Conservation (phyloP, 305 asterid species). For the Plantago lanceolata region DNA sequence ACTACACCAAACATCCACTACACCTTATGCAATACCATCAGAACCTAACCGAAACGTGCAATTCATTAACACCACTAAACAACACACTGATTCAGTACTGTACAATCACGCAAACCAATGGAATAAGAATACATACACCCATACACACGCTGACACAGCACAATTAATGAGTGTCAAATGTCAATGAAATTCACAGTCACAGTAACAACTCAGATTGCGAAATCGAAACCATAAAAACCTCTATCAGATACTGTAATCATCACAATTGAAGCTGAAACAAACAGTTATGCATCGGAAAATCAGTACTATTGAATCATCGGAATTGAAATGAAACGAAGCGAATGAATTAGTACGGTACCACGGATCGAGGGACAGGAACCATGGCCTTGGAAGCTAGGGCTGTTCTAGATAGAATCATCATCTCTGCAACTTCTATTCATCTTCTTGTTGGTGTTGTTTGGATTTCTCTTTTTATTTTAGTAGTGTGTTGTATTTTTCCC, state of each 20-base stretch:
- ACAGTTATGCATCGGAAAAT: no score
- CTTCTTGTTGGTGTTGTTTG: no score
- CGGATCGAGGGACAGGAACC: slow-evolving; percentile 19
- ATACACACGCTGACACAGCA: no score
- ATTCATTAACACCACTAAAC: no score
- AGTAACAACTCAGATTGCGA: no score
- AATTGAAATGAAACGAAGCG: background rate
- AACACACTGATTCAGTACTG: no score
- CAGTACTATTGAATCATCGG: no score
- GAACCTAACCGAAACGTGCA: no score
- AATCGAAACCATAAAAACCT: background rate
- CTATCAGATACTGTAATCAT: background rate
- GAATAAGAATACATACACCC: no score
- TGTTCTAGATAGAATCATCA: slow-evolving; percentile 4
- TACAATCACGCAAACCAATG: no score
- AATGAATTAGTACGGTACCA: background rate
- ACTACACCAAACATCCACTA: background rate
- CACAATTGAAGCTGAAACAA: background rate
- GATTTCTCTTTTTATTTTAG: background rate
- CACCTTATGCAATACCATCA: background rate
- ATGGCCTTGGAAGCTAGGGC: slow-evolving; percentile 9
- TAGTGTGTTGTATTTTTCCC: background rate
- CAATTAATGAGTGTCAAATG: no score
- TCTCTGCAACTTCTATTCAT: background rate
- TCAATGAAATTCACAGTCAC: no score